phyloP scores from a whole-genome alignment of 2,329 filamentous ascomycete species.

The Colletotrichum endophyticum region DNA sequence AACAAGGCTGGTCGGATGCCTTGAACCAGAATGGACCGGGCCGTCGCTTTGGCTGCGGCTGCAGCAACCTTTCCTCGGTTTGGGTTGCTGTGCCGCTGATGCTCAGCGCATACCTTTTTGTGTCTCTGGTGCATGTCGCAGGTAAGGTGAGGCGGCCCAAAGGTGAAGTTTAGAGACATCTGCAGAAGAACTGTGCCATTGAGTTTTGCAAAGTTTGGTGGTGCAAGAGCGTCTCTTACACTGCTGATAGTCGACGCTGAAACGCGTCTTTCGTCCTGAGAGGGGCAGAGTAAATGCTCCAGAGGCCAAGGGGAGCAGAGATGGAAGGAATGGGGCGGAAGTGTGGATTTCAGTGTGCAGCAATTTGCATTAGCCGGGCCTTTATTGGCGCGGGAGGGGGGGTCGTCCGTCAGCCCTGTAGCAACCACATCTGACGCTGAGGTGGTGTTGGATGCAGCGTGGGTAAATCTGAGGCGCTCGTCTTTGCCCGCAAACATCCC shows the following conservation, averaged over 20 bases:
- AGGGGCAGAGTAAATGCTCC: background rate
- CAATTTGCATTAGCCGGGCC: background rate
- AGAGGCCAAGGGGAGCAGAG: background rate
- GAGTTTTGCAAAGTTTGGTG: background rate
- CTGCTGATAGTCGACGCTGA: background rate
- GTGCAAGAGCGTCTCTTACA: background rate
- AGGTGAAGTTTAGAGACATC: background rate
- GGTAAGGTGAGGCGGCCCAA: background rate
- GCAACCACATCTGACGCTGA: background rate
- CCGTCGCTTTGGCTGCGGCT: background rate
- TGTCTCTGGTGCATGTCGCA: background rate
- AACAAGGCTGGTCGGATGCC: background rate
- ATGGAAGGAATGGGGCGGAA: background rate
- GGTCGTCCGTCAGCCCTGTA: conserved; percentile 5
- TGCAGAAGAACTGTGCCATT: background rate
- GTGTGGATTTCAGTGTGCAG: background rate
- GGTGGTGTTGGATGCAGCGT: background rate
- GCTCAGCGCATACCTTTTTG: background rate
- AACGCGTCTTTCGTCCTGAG: background rate
- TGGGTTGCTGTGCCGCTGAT: background rate
- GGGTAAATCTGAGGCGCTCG: background rate
- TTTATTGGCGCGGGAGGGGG: background rate
- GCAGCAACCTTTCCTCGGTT: background rate
- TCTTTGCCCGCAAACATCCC: background rate
- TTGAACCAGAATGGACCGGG: background rate